These are phyloP conservation scores for Euphorbia pulcherrima DNA, from an alignment of 345 rosid genomes.

Conservation along the genomic window DNA sequence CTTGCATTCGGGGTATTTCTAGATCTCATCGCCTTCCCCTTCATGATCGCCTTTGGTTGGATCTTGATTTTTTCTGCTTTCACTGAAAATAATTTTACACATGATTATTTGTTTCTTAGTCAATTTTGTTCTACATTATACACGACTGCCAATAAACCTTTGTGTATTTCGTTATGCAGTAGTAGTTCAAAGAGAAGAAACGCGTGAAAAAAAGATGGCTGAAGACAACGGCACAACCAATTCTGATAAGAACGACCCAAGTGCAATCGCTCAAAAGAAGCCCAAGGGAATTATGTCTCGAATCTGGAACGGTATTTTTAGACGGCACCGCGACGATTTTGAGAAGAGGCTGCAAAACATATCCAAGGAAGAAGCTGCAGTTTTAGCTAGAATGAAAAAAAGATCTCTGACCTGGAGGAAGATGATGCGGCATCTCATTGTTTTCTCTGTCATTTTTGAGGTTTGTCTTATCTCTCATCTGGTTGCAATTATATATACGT, in stretches of 20 bases:
- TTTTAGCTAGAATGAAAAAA: constrained; percentile 58
- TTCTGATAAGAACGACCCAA: background rate
- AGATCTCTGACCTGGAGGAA: constrained; percentile 65
- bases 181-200: background rate
- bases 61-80: background rate
- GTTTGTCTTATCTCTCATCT: constrained; percentile 17
- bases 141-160: background rate
- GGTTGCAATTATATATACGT: background rate
- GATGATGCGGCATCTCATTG: constrained; percentile 51
- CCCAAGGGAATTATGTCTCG: constrained; percentile 63
- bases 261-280: constrained; percentile 31
- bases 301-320: constrained; percentile 64
- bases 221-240: background rate
- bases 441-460: constrained; percentile 70
- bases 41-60: background rate
- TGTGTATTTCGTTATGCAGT: background rate
- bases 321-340: constrained; percentile 62
- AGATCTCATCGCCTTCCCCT: background rate
- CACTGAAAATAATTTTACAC: background rate
- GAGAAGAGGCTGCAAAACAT: constrained; percentile 83
- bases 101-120: too few species aligned
- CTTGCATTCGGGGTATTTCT: background rate
- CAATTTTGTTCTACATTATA: too few species aligned
- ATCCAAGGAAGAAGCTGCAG: constrained; percentile 75
- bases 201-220: background rate